Percentiles rank a stretch among this genome's conserved stretches.
These are phyloP conservation scores for Plantago elongata DNA, from an alignment of 257 asterid species.

Conservation along the genomic window DNA sequence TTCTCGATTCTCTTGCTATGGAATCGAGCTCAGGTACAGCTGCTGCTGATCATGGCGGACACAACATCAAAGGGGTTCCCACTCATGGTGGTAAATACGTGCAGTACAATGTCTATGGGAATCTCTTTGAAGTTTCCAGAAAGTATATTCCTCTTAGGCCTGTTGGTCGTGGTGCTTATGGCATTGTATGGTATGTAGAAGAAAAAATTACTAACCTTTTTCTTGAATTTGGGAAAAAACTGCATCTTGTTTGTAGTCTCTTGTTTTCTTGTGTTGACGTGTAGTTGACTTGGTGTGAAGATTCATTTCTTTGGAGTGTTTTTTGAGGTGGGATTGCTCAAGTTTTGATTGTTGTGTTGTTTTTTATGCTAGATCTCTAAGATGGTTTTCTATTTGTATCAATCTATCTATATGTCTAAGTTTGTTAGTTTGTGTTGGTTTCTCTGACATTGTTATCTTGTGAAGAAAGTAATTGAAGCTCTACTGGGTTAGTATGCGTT, in stretches of 20 bases:
- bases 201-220: conserved; percentile 2
- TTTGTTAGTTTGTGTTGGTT: too few relatives aligned
- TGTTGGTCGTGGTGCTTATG: conserved; percentile 82
- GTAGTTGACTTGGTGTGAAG: not conserved
- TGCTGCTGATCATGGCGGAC: conserved; percentile 62
- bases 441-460: too few relatives aligned
- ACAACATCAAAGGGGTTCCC: conserved; percentile 48
- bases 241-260: not conserved
- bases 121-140: conserved; percentile 67
- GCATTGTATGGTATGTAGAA: conserved; percentile 58
- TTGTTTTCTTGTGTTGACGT: not conserved
- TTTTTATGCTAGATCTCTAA: too few relatives aligned
- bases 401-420: too few relatives aligned
- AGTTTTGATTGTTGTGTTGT: too few relatives aligned
- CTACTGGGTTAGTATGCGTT: too few relatives aligned
- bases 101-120: conserved; percentile 76
- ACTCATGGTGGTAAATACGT: conserved; percentile 70
- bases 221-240: not conserved
- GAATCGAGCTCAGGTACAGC: conserved; percentile 57
- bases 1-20: not conserved
- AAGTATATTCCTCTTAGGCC: conserved; percentile 73
- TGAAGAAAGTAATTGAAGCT: too few relatives aligned
- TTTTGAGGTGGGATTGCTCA: too few relatives aligned
- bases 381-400: too few relatives aligned
- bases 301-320: not conserved